phyloP scores from a whole-genome alignment of 352 stramenopile species.

The Aphanomyces cochlioides region DNA sequence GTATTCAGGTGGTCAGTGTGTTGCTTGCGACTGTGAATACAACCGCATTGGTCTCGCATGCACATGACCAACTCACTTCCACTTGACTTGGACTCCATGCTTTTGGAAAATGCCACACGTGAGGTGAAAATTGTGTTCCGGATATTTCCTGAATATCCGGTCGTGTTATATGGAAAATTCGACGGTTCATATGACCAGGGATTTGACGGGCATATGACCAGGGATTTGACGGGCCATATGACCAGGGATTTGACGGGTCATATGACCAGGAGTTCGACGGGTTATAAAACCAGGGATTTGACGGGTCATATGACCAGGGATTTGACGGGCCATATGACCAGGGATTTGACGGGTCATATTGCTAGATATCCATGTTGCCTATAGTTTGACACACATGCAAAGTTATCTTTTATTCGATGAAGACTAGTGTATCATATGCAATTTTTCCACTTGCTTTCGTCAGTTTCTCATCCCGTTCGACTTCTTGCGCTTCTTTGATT shows the following conservation, averaged over 20 bases:
- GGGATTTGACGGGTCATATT: too few relatives aligned
- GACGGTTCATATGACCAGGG: too few relatives aligned
- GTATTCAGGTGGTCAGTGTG: background rate
- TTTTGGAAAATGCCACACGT: background rate
- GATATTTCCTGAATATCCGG: background rate
- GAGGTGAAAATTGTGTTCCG: background rate
- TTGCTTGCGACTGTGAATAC: background rate
- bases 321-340: too few relatives aligned
- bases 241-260: too few relatives aligned
- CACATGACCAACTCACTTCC: constrained; percentile 3
- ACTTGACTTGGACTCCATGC: background rate
- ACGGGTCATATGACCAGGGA: too few relatives aligned
- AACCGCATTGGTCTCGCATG: background rate
- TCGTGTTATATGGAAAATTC: background rate
- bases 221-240: too few relatives aligned
- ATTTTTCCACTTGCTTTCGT: background rate
- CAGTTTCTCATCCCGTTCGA: background rate
- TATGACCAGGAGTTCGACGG: too few relatives aligned
- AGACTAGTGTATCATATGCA: background rate
- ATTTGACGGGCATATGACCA: too few relatives aligned
- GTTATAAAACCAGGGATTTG: too few relatives aligned
- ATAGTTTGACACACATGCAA: too few relatives aligned
- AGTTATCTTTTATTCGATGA: too few relatives aligned
- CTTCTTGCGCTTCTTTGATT: background rate
- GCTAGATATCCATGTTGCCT: too few relatives aligned